Percentiles rank a stretch among this genome's conserved stretches.
phyloP scores from a whole-genome alignment of 2,329 filamentous ascomycete species.

The Colletotrichum sp. region DNA sequence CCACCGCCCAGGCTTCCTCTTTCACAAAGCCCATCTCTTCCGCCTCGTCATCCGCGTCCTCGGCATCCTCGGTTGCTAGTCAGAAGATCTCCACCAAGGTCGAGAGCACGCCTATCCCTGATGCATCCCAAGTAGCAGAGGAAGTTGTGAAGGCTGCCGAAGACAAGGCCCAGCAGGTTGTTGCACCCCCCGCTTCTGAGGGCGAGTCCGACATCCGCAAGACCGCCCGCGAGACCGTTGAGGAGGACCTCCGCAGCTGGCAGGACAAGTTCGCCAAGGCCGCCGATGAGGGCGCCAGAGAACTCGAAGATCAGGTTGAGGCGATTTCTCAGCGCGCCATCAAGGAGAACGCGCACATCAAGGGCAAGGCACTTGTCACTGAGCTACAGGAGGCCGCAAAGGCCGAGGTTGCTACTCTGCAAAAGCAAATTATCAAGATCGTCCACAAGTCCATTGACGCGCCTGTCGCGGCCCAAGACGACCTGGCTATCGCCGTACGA shows the following conservation, averaged over 20 bases:
- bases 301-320: slow-evolving; percentile 74
- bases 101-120: slow-evolving; percentile 17
- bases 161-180: slow-evolving; percentile 33
- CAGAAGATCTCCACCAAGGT: slow-evolving; percentile 24
- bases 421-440: slow-evolving; percentile 69
- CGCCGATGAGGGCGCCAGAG: slow-evolving; percentile 76
- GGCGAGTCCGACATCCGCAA: slow-evolving; percentile 60
- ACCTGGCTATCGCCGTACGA: slow-evolving; percentile 59
- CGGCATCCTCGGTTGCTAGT: slow-evolving; percentile 20
- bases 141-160: slow-evolving; percentile 1
- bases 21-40: slow-evolving; percentile 42
- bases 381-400: slow-evolving; percentile 73
- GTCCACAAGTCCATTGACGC: slow-evolving; percentile 57
- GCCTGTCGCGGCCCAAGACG: slow-evolving; percentile 45
- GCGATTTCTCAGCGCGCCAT: slow-evolving; percentile 64
- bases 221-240: slow-evolving; percentile 69
- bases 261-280: slow-evolving; percentile 86
- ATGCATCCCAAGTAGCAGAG: slow-evolving; percentile 22
- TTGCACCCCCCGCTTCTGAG: slow-evolving; percentile 49
- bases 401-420: slow-evolving; percentile 68
- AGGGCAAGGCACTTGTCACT: slow-evolving; percentile 70
- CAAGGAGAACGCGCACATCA: slow-evolving; percentile 66
- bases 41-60: slow-evolving; percentile 27
- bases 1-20: slow-evolving; percentile 38
- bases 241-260: slow-evolving; percentile 82